phyloP scores from a whole-genome alignment of 2,329 filamentous ascomycete genomes.

The Hypoxylon sp. region DNA sequence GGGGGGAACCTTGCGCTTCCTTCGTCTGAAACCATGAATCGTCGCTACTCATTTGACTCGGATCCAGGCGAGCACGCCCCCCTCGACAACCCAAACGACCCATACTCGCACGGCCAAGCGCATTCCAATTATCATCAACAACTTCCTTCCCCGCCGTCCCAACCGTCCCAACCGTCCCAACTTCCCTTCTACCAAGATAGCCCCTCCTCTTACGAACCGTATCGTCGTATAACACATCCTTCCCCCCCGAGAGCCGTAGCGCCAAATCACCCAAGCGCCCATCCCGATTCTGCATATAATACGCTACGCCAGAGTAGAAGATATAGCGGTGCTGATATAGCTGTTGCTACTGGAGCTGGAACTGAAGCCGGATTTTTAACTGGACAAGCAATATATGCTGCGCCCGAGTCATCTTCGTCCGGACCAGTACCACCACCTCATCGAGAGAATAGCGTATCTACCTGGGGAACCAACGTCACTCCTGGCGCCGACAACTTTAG shows the following conservation, averaged over 20 bases:
- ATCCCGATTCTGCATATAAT: slow-evolving; percentile 59
- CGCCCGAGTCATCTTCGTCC: slow-evolving; percentile 42
- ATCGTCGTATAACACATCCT: slow-evolving; percentile 39
- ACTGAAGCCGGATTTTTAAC: slow-evolving; percentile 46
- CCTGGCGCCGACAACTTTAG: slow-evolving; percentile 79
- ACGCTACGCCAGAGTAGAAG: slow-evolving; percentile 56
- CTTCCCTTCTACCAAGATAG: slow-evolving; percentile 45
- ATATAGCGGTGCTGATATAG: slow-evolving; percentile 48
- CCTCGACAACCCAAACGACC: slow-evolving; percentile 49
- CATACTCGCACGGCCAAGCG: slow-evolving; percentile 27
- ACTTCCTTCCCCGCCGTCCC: slow-evolving; percentile 34
- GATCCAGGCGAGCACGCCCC: slow-evolving; percentile 52
- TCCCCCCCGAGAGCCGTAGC: slow-evolving; percentile 37
- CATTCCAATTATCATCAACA: slow-evolving; percentile 35
- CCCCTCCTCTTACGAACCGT: slow-evolving; percentile 41
- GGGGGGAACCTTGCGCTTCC: slow-evolving; percentile 2
- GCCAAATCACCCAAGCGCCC: slow-evolving; percentile 47
- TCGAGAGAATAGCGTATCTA: slow-evolving; percentile 40
- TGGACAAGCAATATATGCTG: slow-evolving; percentile 39
- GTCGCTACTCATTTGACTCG: slow-evolving; percentile 53
- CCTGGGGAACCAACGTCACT: slow-evolving; percentile 62
- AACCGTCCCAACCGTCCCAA: slow-evolving; percentile 36
- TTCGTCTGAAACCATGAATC: slow-evolving; percentile 49
- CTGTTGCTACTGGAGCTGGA: slow-evolving; percentile 43
- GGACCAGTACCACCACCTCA: slow-evolving; percentile 53